Evolutionary conservation across 192 early-diverging fungal species (phyloP).

Genomic region (Oehlia diaphana): DNA sequence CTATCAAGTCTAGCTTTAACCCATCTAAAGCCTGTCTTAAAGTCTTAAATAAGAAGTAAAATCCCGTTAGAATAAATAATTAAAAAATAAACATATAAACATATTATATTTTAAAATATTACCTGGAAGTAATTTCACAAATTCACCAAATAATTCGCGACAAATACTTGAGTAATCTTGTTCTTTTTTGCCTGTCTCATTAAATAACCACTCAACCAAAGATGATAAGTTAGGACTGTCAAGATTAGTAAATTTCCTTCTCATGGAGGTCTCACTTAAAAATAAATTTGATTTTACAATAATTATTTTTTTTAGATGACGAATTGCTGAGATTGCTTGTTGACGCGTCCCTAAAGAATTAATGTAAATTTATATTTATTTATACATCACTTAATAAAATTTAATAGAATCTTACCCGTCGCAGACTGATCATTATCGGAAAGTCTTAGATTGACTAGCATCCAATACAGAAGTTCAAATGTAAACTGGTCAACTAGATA

Average conservation of each 20-base stretch:
- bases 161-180: constrained; percentile 64
- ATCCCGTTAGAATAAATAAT: not conserved
- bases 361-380: not conserved
- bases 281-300: constrained; percentile 55
- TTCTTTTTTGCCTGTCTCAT: constrained; percentile 51
- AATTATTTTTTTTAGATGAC: constrained; percentile 63
- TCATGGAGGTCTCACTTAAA: constrained; percentile 31
- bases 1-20: constrained; percentile 27
- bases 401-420: constrained; percentile 42
- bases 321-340: constrained; percentile 53
- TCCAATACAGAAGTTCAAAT: constrained; percentile 67
- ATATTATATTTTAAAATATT: not conserved
- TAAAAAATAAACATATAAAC: not conserved
- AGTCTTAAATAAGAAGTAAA: constrained; percentile 13
- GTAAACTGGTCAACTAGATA: constrained; percentile 65
- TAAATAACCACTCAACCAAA: constrained; percentile 61
- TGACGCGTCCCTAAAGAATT: constrained; percentile 49
- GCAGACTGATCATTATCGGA: constrained; percentile 62
- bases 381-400: not conserved
- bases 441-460: constrained; percentile 61
- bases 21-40: constrained; percentile 30
- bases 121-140: constrained; percentile 53
- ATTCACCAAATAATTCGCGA: constrained; percentile 59
- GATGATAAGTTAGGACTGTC: constrained; percentile 42
- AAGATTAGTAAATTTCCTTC: constrained; percentile 53